Conservation (phyloP, 2,329 filamentous ascomycete genomes). For the Ophiostoma perfectum region DNA sequence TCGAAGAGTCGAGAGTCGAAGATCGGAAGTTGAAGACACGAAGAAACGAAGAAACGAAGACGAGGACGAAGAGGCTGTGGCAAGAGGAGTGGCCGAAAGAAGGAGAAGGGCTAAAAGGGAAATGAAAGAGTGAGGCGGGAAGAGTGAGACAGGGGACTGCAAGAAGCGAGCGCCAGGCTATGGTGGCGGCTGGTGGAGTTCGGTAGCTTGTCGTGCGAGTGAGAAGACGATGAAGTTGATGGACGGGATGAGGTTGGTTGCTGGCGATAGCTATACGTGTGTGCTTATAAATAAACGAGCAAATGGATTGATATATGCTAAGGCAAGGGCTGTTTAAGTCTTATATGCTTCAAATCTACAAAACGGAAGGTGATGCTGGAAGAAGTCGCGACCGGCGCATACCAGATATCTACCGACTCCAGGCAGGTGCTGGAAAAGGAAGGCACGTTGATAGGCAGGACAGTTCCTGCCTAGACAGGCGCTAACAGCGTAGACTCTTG, state of each 20-base stretch:
- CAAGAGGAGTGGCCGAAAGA: background rate
- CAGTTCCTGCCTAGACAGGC: background rate
- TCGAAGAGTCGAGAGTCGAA: background rate
- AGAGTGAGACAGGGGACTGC: slow-evolving; percentile 14
- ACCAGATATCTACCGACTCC: background rate
- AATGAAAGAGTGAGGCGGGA: slow-evolving; percentile 5
- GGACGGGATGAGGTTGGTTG: too few species aligned
- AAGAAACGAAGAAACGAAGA: too few species aligned
- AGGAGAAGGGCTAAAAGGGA: slow-evolving; percentile 11
- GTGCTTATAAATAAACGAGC: too few species aligned
- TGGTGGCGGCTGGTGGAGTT: slow-evolving; percentile 9
- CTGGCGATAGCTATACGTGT: too few species aligned
- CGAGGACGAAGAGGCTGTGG: slow-evolving; percentile 6
- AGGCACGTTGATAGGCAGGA: background rate
- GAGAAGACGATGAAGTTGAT: too few species aligned
- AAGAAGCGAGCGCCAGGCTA: slow-evolving; percentile 2
- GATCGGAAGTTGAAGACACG: background rate
- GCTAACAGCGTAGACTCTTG: too few species aligned
- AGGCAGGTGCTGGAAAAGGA: background rate
- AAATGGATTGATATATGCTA: too few species aligned
- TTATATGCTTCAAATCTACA: too few species aligned
- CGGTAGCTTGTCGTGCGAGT: too few species aligned
- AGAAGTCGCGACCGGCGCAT: slow-evolving; percentile 11
- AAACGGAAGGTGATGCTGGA: background rate
- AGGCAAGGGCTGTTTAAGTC: too few species aligned